phyloP scores from a whole-genome alignment of 1,284 basidiomycete genomes.

The Rhodofomes roseus region DNA sequence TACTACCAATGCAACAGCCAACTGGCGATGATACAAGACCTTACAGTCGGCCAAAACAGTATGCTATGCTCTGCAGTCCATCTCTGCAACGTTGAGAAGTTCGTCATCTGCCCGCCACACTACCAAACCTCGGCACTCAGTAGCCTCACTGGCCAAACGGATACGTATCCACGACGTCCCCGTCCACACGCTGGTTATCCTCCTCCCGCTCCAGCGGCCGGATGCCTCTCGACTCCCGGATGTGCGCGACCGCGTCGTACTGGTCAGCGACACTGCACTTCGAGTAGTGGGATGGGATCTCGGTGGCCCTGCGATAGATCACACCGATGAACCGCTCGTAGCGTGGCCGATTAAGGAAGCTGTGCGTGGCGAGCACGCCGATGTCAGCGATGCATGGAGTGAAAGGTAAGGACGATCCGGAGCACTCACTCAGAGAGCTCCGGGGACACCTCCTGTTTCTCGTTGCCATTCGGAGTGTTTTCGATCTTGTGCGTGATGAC shows the following conservation, averaged over 20 bases:
- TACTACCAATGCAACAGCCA: background rate
- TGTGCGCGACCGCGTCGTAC: conserved; percentile 22
- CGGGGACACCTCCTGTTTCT: conserved; percentile 18
- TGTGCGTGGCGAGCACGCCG: background rate
- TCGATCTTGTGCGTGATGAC: conserved; percentile 22
- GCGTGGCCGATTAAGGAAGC: conserved; percentile 22
- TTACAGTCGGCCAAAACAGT: background rate
- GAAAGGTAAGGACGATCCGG: background rate
- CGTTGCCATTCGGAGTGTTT: conserved; percentile 14
- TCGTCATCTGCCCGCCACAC: background rate
- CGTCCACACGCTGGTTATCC: conserved; percentile 15
- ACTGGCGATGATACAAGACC: background rate
- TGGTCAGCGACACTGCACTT: conserved; percentile 25
- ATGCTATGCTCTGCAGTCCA: background rate
- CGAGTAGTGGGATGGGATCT: conserved; percentile 25
- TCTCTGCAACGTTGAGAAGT: background rate
- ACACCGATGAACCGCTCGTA: conserved; percentile 27
- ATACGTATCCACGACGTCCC: conserved; percentile 22
- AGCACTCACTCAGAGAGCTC: conserved; percentile 20
- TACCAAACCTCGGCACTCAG: background rate
- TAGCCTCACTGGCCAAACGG: conserved; percentile 20
- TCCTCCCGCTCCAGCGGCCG: conserved; percentile 22
- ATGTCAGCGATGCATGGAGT: background rate
- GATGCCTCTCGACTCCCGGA: conserved; percentile 21
- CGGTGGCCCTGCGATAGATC: conserved; percentile 25